Percentiles rank a stretch among this genome's conserved stretches.
Conservation (phyloP, 164 flowering plant species). For the Liquidambar formosana region DNA sequence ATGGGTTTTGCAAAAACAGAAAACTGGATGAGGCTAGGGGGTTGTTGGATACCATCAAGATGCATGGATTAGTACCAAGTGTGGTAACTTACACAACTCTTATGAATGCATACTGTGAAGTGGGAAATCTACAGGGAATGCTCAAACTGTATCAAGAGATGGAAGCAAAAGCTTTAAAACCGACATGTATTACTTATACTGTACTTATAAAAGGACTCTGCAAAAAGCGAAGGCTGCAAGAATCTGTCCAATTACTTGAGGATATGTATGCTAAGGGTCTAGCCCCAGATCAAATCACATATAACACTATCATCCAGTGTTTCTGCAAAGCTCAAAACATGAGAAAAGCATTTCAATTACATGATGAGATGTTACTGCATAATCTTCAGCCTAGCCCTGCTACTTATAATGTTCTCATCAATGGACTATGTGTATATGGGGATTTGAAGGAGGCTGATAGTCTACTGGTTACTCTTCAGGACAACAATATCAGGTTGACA, state of each 20-base stretch:
- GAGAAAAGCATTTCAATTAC: constrained; percentile 40
- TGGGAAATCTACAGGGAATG: constrained; percentile 34
- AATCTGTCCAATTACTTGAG: constrained; percentile 39
- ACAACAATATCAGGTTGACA: constrained; percentile 32
- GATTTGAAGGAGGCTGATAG: constrained; percentile 48
- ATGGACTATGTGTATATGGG: constrained; percentile 62
- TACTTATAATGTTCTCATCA: constrained; percentile 69
- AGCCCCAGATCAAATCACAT: constrained; percentile 61
- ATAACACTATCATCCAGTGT: constrained; percentile 65
- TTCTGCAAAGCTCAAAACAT: constrained; percentile 52
- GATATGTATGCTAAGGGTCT: constrained; percentile 50
- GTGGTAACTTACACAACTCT: constrained; percentile 66
- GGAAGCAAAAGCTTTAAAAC: constrained; percentile 42
- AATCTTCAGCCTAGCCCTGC: constrained; percentile 57
- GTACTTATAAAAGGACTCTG: constrained; percentile 65
- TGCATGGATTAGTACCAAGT: constrained; percentile 51
- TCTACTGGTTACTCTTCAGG: constrained; percentile 37
- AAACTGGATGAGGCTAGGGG: constrained; percentile 43
- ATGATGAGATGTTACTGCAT: constrained; percentile 44
- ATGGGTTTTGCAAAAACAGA: constrained; percentile 63
- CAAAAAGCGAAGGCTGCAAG: constrained; percentile 41
- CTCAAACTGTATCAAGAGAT: constrained; percentile 47
- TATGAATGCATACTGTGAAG: constrained; percentile 65
- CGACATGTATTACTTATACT: constrained; percentile 64
- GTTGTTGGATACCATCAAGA: constrained; percentile 34